Conservation (phyloP, 257 asterid genomes). For the Oldenlandia corymbosa region DNA sequence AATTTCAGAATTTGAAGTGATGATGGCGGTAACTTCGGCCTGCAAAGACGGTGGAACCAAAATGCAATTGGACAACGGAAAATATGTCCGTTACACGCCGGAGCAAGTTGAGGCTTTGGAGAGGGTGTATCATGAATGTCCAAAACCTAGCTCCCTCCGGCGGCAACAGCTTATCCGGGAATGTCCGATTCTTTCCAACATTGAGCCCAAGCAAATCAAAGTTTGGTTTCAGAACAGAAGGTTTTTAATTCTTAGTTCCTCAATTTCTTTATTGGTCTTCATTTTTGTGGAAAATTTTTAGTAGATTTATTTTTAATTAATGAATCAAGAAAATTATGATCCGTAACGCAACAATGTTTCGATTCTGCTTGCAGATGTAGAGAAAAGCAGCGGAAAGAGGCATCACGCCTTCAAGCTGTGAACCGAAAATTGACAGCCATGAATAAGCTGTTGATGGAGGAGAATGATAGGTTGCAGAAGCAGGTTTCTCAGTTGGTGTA, state of each 20-base stretch:
- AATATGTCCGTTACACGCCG: conserved; percentile 95
- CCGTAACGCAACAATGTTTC: background rate
- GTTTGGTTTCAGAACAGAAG: conserved; percentile 99
- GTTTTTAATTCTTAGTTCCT: conserved; percentile 23
- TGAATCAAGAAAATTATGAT: background rate
- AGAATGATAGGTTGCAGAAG: conserved; percentile 92
- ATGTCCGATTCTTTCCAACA: conserved; percentile 80
- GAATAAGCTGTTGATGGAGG: conserved; percentile 98
- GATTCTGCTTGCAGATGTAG: conserved; percentile 54
- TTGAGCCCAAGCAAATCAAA: conserved; percentile 99
- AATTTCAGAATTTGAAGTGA: conserved; percentile 38
- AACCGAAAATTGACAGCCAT: conserved; percentile 84
- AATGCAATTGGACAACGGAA: conserved; percentile 74
- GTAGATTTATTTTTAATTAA: background rate
- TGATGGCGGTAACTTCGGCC: conserved; percentile 83
- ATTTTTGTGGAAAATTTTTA: background rate
- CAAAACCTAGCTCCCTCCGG: conserved; percentile 90
- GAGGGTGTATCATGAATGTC: conserved; percentile 88
- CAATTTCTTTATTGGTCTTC: background rate
- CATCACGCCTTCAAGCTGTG: conserved; percentile 88
- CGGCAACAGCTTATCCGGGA: conserved; percentile 91
- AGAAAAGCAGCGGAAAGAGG: conserved; percentile 91
- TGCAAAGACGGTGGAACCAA: conserved; percentile 54
- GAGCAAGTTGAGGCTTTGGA: conserved; percentile 98
- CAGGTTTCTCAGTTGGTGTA: conserved; percentile 93